phyloP scores from a whole-genome alignment of 2,329 filamentous ascomycete species.

The Fusarium neocosmosporiellum region DNA sequence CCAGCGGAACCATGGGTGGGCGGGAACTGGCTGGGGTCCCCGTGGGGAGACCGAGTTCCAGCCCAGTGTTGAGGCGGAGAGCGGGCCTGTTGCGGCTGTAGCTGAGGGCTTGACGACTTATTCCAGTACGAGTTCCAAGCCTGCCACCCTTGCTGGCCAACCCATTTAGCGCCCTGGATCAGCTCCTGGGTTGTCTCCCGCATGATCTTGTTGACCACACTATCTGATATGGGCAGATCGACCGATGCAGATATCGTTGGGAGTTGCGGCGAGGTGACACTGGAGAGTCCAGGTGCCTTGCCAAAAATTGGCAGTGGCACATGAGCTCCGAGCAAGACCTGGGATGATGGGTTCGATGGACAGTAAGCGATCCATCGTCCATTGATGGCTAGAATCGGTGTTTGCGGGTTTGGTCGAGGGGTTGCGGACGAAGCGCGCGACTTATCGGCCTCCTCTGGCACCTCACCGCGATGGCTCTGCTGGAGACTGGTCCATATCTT shows the following conservation, averaged over 20 bases:
- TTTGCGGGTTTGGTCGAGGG: slow-evolving; percentile 60
- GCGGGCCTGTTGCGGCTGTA: slow-evolving; percentile 57
- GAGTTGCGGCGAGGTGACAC: slow-evolving; percentile 75
- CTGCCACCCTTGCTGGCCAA: slow-evolving; percentile 80
- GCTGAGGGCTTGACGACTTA: slow-evolving; percentile 56
- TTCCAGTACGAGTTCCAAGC: slow-evolving; percentile 88
- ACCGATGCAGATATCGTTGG: slow-evolving; percentile 74
- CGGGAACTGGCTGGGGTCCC: slow-evolving; percentile 70
- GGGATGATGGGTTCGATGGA: slow-evolving; percentile 76
- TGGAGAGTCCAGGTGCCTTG: slow-evolving; percentile 66
- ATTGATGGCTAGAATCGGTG: slow-evolving; percentile 75
- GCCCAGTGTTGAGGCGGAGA: slow-evolving; percentile 63
- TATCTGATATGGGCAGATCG: slow-evolving; percentile 78
- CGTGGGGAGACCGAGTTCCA: slow-evolving; percentile 55
- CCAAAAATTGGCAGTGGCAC: slow-evolving; percentile 66
- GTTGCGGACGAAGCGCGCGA: slow-evolving; percentile 49
- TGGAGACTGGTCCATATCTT: slow-evolving; percentile 95
- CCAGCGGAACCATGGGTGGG: slow-evolving; percentile 77
- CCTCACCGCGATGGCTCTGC: slow-evolving; percentile 62
- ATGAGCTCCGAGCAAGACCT: slow-evolving; percentile 75
- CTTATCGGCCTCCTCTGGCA: slow-evolving; percentile 59
- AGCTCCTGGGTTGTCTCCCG: slow-evolving; percentile 83
- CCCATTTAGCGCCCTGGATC: slow-evolving; percentile 79
- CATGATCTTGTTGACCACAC: slow-evolving; percentile 80
- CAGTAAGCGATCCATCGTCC: slow-evolving; percentile 83